Evolutionary conservation across 768 basidiomycete species (phyloP).

Genomic region (Phanerochaete carnosa): DNA sequence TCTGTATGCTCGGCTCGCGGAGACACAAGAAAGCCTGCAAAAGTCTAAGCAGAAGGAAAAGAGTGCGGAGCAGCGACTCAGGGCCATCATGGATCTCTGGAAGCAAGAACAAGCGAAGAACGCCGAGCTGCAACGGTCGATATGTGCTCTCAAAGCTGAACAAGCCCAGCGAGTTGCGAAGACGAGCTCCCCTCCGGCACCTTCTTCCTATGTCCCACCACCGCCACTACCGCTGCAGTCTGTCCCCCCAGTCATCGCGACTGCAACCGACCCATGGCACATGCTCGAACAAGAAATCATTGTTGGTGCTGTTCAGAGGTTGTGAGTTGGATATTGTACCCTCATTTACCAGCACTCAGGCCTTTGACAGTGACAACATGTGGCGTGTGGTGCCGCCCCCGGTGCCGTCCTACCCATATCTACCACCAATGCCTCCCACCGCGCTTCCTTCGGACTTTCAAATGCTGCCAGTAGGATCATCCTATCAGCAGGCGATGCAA

Average conservation of each 20-base stretch:
- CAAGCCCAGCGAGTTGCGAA: background rate
- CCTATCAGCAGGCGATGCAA: background rate
- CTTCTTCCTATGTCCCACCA: background rate
- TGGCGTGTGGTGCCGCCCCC: background rate
- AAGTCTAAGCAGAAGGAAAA: background rate
- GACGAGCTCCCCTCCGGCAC: background rate
- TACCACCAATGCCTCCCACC: background rate
- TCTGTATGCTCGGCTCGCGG: background rate
- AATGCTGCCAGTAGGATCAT: background rate
- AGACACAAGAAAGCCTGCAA: background rate
- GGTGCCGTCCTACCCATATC: background rate
- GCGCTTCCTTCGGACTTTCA: background rate
- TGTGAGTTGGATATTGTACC: background rate
- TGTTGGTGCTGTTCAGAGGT: background rate
- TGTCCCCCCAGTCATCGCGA: background rate
- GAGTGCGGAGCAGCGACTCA: background rate
- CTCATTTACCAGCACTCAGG: no score
- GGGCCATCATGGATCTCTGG: background rate
- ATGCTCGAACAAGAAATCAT: background rate
- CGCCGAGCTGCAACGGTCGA: conserved; percentile 1
- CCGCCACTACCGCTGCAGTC: background rate
- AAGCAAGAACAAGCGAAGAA: conserved; percentile 2
- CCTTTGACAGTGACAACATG: background rate
- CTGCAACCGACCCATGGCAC: background rate
- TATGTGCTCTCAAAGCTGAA: background rate